A percentile compares a stretch with the other conserved stretches of the same genome.
These are phyloP conservation scores for Entomortierella lignicola DNA, from an alignment of 192 early-diverging fungal genomes.

Conservation along the genomic window DNA sequence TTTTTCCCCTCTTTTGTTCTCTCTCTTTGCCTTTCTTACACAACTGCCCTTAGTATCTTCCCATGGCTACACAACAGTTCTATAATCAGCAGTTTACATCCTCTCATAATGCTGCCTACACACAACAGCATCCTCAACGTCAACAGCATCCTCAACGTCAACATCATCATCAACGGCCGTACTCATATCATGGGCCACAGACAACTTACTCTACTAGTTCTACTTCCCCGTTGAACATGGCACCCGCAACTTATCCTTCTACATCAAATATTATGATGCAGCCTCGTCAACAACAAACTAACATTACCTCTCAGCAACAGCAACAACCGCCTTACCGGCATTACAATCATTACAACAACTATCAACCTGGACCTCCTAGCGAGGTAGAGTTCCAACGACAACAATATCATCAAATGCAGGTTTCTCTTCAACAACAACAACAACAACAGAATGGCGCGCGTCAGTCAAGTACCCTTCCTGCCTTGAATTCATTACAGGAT, in stretches of 20 bases:
- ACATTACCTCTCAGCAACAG: background rate
- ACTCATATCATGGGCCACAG: background rate
- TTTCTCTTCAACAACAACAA: constrained; percentile 5
- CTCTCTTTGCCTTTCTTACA: no score
- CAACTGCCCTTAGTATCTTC: no score
- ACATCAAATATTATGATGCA: no score
- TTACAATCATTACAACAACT: constrained; percentile 38
- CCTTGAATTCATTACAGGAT: constrained; percentile 32
- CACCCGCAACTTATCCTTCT: background rate
- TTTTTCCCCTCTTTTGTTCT: no score
- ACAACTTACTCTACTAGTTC: background rate
- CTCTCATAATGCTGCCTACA: background rate
- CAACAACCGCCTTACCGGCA: constrained; percentile 10
- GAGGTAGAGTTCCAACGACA: constrained; percentile 26
- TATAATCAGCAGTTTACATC: background rate
- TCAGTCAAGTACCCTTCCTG: background rate
- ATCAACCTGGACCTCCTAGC: constrained; percentile 18
- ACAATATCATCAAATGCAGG: constrained; percentile 31
- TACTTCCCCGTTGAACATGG: background rate
- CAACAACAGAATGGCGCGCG: background rate
- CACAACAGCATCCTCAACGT: background rate
- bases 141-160: constrained; percentile 12
- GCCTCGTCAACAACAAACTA: no score
- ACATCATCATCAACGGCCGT: background rate
- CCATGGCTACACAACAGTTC: background rate